Base-by-base conservation (phyloP, 305 asterid species). In the Fraxinus velutina region DNA sequence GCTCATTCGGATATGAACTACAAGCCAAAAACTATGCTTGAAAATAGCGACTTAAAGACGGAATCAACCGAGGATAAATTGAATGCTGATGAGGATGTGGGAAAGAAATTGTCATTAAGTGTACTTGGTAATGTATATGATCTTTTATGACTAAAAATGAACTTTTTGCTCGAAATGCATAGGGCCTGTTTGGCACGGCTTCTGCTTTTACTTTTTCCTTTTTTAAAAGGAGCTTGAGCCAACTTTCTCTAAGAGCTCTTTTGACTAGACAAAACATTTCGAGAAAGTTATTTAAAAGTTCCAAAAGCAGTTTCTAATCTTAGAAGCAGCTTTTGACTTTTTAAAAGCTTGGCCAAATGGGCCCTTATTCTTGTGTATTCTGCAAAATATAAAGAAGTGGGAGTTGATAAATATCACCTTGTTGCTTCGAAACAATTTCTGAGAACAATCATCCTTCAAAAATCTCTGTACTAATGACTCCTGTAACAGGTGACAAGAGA, bases 21-120 rank as follows among this genome's bases (percentile, higher is more conserved):
- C 84, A 93, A 85, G 88, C 86, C 79, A 73, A 92, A 86, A 77
- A 76, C 79, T 21, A 80, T 68, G 81, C 5, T 85, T 79, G 36
- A 84, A 86, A 76, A 79, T 39, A 81, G 57, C 52, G 86, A 83
- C 77, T 66, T 75, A 2, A 82, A 75, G 80, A 82, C 78, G 75
- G 82, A 85, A 78, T 80, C 80, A 22, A 70, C 30, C 73, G 88
- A 86, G 81, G 90, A 87, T 84, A 86, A 85, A 85, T 89, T 80
- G 55, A 77, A 80, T 64, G 83, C 87, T 79, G 90, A 83, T 85
- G 70, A 15, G 77, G 79, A 86, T 80, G 60, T 47, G 12, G 75
- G 57, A 30, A 21, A 82, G 30, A 42, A 21, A 77, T 78, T 57
- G 66, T 22, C 79, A 64, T 27, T 77, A 21, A 77, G 47, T 55